Evolutionary conservation across 495 filamentous ascomycete genomes (phyloP).

Genomic region (Aspergillus biplanus): DNA sequence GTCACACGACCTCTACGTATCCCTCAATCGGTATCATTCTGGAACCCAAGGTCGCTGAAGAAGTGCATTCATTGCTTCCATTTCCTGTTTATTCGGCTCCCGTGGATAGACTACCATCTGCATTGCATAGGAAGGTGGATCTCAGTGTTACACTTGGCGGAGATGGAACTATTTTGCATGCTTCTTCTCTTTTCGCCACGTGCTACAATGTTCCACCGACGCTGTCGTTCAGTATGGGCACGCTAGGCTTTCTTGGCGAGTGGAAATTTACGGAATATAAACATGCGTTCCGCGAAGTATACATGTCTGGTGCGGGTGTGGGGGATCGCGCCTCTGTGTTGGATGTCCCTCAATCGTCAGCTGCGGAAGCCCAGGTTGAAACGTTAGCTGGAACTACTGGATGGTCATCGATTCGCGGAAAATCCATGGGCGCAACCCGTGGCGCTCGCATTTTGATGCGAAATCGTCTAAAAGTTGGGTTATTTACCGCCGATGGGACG

Average conservation of each 20-base stretch:
- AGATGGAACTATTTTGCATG: constrained; percentile 93
- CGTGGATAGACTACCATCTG: constrained; percentile 39
- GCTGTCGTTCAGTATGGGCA: constrained; percentile 96
- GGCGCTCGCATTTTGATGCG: constrained; percentile 81
- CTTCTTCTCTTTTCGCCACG: constrained; percentile 87
- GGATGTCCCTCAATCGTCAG: constrained; percentile 29
- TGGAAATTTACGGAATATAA: constrained; percentile 95
- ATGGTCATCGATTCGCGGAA: constrained; percentile 77
- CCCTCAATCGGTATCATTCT: constrained; percentile 81
- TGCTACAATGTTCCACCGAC: constrained; percentile 82
- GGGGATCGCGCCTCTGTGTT: constrained; percentile 47
- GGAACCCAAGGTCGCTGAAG: constrained; percentile 71
- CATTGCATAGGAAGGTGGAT: constrained; percentile 72
- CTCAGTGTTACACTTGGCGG: constrained; percentile 87
- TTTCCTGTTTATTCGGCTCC: constrained; percentile 73
- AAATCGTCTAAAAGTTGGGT: constrained; percentile 79
- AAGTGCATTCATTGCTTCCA: constrained; percentile 71
- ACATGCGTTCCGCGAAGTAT: constrained; percentile 87
- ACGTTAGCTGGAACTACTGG: constrained; percentile 45
- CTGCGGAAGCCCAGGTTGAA: constrained; percentile 24
- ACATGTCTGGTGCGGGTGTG: constrained; percentile 81
- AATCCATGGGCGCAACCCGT: constrained; percentile 76
- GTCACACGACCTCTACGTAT: constrained; percentile 79
- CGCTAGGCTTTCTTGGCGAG: constrained; percentile 91
- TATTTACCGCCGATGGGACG: constrained; percentile 66